A percentile compares a stretch with the other conserved stretches of the same genome.
Conservation (phyloP, 345 rosid species). For the Raphanus raphanistrum region DNA sequence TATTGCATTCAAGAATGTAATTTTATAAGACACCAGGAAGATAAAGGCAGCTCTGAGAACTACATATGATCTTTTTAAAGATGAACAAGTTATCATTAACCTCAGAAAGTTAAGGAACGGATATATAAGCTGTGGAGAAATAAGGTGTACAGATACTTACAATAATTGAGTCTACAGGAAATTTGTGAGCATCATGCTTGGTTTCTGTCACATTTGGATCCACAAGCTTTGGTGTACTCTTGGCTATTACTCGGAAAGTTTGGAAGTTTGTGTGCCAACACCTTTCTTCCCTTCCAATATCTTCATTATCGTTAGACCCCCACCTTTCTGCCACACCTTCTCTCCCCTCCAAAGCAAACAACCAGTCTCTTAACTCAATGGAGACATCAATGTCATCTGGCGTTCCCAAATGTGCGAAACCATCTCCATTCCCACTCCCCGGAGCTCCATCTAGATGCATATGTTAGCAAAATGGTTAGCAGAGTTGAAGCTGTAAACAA, state of each 20-base stretch:
- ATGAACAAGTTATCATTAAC: slow-evolving; percentile 1
- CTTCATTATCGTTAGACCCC: slow-evolving; percentile 48
- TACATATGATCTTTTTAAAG: no score
- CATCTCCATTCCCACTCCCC: slow-evolving; percentile 50
- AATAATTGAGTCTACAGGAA: slow-evolving; percentile 72
- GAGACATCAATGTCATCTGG: slow-evolving; percentile 89
- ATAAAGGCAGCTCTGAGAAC: slow-evolving; percentile 5
- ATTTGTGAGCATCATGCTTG: slow-evolving; percentile 38
- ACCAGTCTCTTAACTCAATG: slow-evolving; percentile 84
- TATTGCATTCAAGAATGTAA: slow-evolving; percentile 18
- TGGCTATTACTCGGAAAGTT: slow-evolving; percentile 60
- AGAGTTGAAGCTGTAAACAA: slow-evolving; percentile 15
- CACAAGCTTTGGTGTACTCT: slow-evolving; percentile 46
- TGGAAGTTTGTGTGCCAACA: slow-evolving; percentile 88
- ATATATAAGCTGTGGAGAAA: background rate
- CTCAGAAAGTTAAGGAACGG: slow-evolving; percentile 12
- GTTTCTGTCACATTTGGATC: slow-evolving; percentile 46
- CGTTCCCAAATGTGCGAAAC: slow-evolving; percentile 55
- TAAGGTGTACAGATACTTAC: slow-evolving; percentile 47
- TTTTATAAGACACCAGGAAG: background rate
- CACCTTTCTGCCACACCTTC: slow-evolving; percentile 66
- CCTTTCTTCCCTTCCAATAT: slow-evolving; percentile 67
- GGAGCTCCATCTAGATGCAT: slow-evolving; percentile 47
- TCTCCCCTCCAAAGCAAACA: slow-evolving; percentile 93
- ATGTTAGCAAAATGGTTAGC: slow-evolving; percentile 28